These are phyloP conservation scores for Neurospora cerealis DNA, from an alignment of 495 filamentous ascomycete genomes.

Conservation along the genomic window DNA sequence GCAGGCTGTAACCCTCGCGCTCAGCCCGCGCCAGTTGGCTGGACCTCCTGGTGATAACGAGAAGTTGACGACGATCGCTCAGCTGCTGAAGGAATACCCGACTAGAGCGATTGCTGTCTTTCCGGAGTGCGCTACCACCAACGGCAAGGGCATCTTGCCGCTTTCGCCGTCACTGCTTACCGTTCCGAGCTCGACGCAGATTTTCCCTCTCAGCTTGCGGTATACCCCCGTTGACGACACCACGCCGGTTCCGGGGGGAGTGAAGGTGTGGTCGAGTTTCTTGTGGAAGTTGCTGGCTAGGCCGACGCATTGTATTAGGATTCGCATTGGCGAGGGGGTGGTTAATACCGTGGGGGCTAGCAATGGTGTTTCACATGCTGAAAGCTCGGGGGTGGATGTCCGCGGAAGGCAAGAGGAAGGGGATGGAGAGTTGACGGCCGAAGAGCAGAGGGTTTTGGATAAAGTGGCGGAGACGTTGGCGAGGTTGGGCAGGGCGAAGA, in stretches of 20 bases:
- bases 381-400: constrained; percentile 25
- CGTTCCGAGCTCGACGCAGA: constrained; percentile 50
- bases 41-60: constrained; percentile 37
- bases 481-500: constrained; percentile 80
- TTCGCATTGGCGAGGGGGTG: constrained; percentile 70
- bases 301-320: constrained; percentile 80
- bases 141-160: constrained; percentile 81
- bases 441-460: constrained; percentile 58
- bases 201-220: constrained; percentile 82
- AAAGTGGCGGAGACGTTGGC: constrained; percentile 76
- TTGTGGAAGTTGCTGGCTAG: constrained; percentile 78
- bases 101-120: constrained; percentile 71
- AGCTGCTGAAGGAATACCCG: constrained; percentile 57
- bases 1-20: constrained; percentile 60
- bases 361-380: constrained; percentile 13
- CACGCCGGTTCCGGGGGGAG: constrained; percentile 64
- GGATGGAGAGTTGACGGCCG: constrained; percentile 33
- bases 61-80: constrained; percentile 46
- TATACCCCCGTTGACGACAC: constrained; percentile 85
- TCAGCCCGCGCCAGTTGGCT: constrained; percentile 45
- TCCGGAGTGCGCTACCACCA: constrained; percentile 89
- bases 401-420: constrained; percentile 26
- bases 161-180: constrained; percentile 64
- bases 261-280: constrained; percentile 46
- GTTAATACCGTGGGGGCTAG: constrained; percentile 29